phyloP scores from a whole-genome alignment of 2,329 filamentous ascomycete species.

The Clonostachys sp. region DNA sequence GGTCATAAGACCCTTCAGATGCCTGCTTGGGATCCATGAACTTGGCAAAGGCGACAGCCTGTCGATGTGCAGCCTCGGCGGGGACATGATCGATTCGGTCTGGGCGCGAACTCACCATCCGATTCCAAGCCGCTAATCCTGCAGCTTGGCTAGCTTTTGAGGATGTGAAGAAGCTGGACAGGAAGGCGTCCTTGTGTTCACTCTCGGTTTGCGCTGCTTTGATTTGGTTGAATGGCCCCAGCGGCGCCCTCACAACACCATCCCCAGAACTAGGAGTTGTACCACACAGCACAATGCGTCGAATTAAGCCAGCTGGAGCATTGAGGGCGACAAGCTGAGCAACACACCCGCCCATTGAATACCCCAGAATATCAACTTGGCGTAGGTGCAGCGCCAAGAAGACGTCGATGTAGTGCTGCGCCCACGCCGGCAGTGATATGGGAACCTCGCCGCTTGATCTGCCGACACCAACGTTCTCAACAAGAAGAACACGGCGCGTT shows the following conservation, averaged over 20 bases:
- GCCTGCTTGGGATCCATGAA: constrained; percentile 26
- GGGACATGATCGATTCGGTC: constrained; percentile 17
- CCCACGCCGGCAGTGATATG: constrained; percentile 19
- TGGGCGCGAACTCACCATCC: constrained; percentile 19
- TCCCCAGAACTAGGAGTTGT: constrained; percentile 31
- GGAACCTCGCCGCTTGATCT: constrained; percentile 35
- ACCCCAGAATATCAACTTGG: constrained; percentile 40
- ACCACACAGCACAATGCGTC: constrained; percentile 36
- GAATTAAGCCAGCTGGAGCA: constrained; percentile 22
- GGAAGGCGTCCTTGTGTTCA: constrained; percentile 24
- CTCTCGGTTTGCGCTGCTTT: constrained; percentile 19
- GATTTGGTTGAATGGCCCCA: constrained; percentile 23
- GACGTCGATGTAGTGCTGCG: constrained; percentile 24
- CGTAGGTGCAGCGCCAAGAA: constrained; percentile 27
- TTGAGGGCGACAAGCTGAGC: constrained; percentile 39
- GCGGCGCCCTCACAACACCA: constrained; percentile 20
- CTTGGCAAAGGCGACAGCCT: constrained; percentile 23
- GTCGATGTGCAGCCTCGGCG: constrained; percentile 16
- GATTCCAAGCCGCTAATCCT: constrained; percentile 23
- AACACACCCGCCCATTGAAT: constrained; percentile 42
- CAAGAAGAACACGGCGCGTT: constrained; percentile 33
- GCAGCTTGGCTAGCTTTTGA: constrained; percentile 21
- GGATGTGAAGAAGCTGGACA: constrained; percentile 23
- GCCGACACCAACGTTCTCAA: constrained; percentile 44
- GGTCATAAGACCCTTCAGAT: constrained; percentile 21